Base-by-base conservation (phyloP, 2,329 filamentous ascomycete genomes). In the Monilinia aucupariae region DNA sequence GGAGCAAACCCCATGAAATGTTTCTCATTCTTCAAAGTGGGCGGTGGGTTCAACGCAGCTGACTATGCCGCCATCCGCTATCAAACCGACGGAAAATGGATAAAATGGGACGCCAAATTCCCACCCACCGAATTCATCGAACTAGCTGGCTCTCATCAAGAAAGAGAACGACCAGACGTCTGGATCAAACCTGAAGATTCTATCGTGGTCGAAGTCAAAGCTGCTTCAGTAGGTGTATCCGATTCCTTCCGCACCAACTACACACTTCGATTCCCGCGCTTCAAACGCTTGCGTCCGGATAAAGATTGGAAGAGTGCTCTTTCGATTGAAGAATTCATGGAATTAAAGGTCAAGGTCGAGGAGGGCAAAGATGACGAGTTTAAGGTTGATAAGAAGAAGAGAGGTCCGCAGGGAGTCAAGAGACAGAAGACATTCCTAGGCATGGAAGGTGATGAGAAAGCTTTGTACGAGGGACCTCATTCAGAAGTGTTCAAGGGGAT, bases 1-100 rank as follows among this genome's bases (percentile, higher is more conserved):
- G 71, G 69, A 39, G 79, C 78, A 6, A 82, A 86, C 65, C 82
- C 85, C 0, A 88, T 90, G 76, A 92, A 91, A 74, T 96, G 87
- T 72, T 90, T 87, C 70, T 96, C 92, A n/a, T 97, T 99, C 77
- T 96, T 92, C 81, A 97, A 94, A 75, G 94, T 99, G 20, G 94
- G 94, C n/a, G 94, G 94, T 60, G 94, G 94, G 0, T 92, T 97
- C 74, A 86, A 84, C 17, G 88, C 85, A 0, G 85, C 89, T 59
- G 94, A 99, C 71, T 97, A 96, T 73, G 86, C 88, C 0, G 85
- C 88, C 63, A 87, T 99, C 52, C 82, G 86, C 6, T 91, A 96
- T 71, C 82, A 86, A 30, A 97, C 93, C 0, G 90, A 96, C 64
- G 92, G 90, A 6, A 96, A 96, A 74, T 99, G 94, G 94, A 81